Percentiles rank a stretch among this genome's conserved stretches.
phyloP scores from a whole-genome alignment of 2,329 filamentous ascomycete genomes.

The Parasarocladium wereldwijsianum region DNA sequence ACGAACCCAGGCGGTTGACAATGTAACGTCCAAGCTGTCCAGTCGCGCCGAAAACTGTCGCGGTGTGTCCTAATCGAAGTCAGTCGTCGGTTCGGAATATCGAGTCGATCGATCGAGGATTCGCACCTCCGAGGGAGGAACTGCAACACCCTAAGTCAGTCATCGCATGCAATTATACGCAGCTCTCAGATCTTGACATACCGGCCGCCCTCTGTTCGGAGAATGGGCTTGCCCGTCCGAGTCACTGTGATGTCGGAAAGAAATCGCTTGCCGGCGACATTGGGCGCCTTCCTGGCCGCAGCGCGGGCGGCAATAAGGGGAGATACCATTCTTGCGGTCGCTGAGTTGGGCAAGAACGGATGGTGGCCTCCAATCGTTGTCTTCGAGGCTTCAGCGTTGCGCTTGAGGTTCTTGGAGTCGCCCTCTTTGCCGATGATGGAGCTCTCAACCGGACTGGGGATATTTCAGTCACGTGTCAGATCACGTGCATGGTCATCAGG shows the following conservation, averaged over 20 bases:
- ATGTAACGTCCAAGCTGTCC: conserved; percentile 94
- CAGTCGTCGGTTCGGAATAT: conserved; percentile 12
- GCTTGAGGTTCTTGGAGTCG: conserved; percentile 9
- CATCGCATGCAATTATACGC: neutral
- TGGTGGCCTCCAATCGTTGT: conserved; percentile 16
- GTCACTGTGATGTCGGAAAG: conserved; percentile 83
- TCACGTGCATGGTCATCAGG: conserved; percentile 10
- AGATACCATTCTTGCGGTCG: conserved; percentile 35
- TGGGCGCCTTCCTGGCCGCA: conserved; percentile 29
- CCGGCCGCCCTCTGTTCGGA: conserved; percentile 82
- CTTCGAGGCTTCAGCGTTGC: conserved; percentile 1
- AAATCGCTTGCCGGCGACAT: conserved; percentile 33
- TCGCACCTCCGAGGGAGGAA: conserved; percentile 71
- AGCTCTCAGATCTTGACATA: conserved; percentile 26
- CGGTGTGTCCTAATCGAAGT: conserved; percentile 76
- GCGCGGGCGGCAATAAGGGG: conserved; percentile 42
- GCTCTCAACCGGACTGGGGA: conserved; percentile 8
- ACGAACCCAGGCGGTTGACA: conserved; percentile 73
- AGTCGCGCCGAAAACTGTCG: conserved; percentile 94
- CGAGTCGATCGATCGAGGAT: conserved; percentile 6
- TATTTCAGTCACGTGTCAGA: conserved; percentile 12
- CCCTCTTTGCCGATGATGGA: conserved; percentile 12
- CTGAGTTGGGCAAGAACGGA: conserved; percentile 14
- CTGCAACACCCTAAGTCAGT: conserved; percentile 29
- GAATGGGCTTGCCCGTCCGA: conserved; percentile 87